A percentile compares a stretch with the other conserved stretches of the same genome.
phyloP scores from a whole-genome alignment of 441 rosid species.

The Croton laevigatus region DNA sequence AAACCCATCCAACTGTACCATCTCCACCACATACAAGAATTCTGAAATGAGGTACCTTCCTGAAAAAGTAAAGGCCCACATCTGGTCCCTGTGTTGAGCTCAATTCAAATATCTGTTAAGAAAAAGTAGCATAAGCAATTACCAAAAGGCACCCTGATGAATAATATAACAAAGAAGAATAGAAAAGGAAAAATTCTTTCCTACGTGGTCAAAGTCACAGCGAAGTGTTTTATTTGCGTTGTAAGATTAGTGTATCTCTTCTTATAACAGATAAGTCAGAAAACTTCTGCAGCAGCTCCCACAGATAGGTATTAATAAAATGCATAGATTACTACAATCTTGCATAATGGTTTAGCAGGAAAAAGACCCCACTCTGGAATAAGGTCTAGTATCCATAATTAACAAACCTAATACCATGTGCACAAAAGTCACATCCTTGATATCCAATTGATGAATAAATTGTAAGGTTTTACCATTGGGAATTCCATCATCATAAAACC shows the following conservation, averaged over 20 bases:
- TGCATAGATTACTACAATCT: neutral
- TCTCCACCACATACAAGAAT: constrained; percentile 97
- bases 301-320: neutral
- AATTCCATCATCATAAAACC: neutral
- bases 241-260: neutral
- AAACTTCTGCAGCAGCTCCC: neutral
- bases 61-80: constrained; percentile 79
- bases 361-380: neutral
- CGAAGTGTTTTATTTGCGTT: neutral
- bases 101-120: constrained; percentile 76
- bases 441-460: neutral
- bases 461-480: neutral
- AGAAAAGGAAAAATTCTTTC: neutral
- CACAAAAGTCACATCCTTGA: too few species aligned
- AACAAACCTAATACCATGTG: neutral
- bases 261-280: neutral
- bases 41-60: constrained; percentile 96
- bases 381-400: neutral
- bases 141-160: constrained; percentile 4
- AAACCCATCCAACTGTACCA: constrained; percentile 99
- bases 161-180: neutral
- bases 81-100: constrained; percentile 91
- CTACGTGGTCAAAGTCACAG: neutral
- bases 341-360: neutral
- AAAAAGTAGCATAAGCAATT: constrained; percentile 23